Evolutionary conservation across 352 stramenopile genomes (phyloP).

Genomic region (Poterioochromonas sp.): DNA sequence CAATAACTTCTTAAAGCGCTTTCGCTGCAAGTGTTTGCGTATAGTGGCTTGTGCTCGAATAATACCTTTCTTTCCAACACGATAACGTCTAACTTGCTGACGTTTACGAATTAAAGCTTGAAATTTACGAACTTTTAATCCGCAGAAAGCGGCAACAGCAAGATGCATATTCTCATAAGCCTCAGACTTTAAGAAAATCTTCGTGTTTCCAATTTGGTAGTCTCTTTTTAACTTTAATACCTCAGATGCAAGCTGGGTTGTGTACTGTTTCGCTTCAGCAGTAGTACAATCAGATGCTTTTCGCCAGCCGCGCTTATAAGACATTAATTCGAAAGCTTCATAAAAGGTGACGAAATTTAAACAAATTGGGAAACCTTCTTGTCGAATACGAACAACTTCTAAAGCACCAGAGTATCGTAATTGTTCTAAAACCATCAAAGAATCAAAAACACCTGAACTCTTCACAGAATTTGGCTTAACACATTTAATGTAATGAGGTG

Average conservation of each 20-base stretch:
- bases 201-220: slow-evolving; percentile 60
- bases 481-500: slow-evolving; percentile 85
- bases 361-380: slow-evolving; percentile 12
- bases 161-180: slow-evolving; percentile 1
- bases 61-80: background rate
- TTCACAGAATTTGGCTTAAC: slow-evolving; percentile 89
- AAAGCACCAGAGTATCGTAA: slow-evolving; percentile 85
- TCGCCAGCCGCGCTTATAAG: background rate
- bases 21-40: background rate
- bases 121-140: slow-evolving; percentile 9
- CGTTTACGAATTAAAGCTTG: slow-evolving; percentile 6
- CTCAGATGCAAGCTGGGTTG: background rate
- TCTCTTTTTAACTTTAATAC: background rate
- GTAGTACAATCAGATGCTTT: background rate
- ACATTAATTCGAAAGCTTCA: background rate
- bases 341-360: background rate
- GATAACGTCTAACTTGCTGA: background rate
- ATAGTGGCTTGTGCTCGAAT: background rate
- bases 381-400: slow-evolving; percentile 82
- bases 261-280: background rate
- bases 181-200: slow-evolving; percentile 65
- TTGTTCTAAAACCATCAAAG: slow-evolving; percentile 83
- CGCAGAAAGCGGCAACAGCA: background rate
- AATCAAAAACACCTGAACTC: slow-evolving; percentile 59
- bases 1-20: background rate